A percentile compares a stretch with the other conserved stretches of the same genome.
Conservation (phyloP, 2,329 filamentous ascomycete species). For the Verticillium nubilum region DNA sequence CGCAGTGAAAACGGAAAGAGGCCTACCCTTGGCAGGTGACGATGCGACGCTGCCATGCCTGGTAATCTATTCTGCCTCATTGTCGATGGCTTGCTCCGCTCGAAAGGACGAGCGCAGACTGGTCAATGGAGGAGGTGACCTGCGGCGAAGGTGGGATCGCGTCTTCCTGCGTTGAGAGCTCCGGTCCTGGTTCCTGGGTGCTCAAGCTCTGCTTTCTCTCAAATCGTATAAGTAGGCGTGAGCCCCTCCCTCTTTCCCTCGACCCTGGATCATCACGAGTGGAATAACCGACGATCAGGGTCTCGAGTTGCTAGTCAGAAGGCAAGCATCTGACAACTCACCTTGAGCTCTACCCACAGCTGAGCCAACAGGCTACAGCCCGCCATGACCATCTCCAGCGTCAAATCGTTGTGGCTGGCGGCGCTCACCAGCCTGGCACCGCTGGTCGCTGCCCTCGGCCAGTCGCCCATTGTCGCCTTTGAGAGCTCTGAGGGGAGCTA, state of each 20-base stretch:
- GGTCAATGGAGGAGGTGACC: neutral
- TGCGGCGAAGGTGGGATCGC: neutral
- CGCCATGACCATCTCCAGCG: neutral
- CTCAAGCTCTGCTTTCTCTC: neutral
- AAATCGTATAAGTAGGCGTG: neutral
- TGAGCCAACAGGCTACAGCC: neutral
- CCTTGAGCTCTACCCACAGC: neutral
- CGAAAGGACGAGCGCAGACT: neutral
- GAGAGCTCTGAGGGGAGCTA: constrained; percentile 15
- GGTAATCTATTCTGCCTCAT: neutral
- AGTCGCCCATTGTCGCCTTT: constrained; percentile 42
- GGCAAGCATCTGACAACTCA: neutral
- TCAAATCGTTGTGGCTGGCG: constrained; percentile 10
- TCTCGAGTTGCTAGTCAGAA: neutral
- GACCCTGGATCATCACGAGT: neutral
- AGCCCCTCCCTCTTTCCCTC: neutral
- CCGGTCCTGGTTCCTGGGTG: neutral
- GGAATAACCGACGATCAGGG: neutral
- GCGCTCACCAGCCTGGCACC: constrained; percentile 15
- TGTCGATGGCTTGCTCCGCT: neutral
- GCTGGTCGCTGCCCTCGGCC: constrained; percentile 35
- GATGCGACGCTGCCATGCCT: neutral
- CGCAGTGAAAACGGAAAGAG: neutral
- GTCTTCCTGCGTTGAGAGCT: neutral
- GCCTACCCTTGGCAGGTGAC: neutral